Percentiles rank a stretch among this genome's conserved stretches.
Conservation (phyloP, 176 grass and related monocot species). For the Carex myosuroides region DNA sequence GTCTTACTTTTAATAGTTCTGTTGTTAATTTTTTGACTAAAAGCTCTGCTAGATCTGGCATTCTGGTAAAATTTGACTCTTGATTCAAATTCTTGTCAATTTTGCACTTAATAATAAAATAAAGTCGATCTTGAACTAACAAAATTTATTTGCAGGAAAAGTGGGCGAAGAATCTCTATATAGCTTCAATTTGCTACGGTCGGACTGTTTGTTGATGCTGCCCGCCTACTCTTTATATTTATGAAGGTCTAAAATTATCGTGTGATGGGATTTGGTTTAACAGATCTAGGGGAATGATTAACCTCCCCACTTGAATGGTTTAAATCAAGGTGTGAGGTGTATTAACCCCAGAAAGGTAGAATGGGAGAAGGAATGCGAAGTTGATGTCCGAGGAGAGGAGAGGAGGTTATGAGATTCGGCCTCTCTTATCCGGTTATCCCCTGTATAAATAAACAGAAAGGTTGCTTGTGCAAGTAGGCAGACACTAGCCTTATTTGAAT, state of each 20-base stretch:
- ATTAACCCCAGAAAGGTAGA: slow-evolving; percentile 12
- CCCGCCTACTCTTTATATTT: background rate
- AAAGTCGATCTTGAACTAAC: background rate
- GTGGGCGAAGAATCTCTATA: slow-evolving; percentile 98
- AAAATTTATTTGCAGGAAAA: slow-evolving; percentile 61
- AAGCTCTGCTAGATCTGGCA: background rate
- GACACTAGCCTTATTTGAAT: slow-evolving; percentile 20
- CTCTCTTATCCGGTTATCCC: slow-evolving; percentile 14
- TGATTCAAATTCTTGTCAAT: background rate
- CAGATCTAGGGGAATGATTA: slow-evolving; percentile 17
- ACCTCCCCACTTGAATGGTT: slow-evolving; percentile 6
- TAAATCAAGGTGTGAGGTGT: background rate
- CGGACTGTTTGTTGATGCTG: slow-evolving; percentile 69
- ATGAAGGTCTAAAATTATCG: slow-evolving; percentile 3
- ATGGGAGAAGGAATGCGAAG: slow-evolving; percentile 1
- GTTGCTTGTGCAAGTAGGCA: slow-evolving; percentile 32
- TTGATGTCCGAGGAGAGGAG: slow-evolving; percentile 1
- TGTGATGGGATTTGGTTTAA: slow-evolving; percentile 11
- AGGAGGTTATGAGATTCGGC: background rate
- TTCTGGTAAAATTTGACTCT: background rate
- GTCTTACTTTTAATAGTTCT: background rate
- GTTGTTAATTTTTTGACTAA: background rate
- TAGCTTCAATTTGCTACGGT: slow-evolving; percentile 82
- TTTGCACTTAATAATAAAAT: background rate
- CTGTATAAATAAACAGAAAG: slow-evolving; percentile 28